Evolutionary conservation across 2,329 filamentous ascomycete genomes (phyloP).

Genomic region (Nemania sp.): DNA sequence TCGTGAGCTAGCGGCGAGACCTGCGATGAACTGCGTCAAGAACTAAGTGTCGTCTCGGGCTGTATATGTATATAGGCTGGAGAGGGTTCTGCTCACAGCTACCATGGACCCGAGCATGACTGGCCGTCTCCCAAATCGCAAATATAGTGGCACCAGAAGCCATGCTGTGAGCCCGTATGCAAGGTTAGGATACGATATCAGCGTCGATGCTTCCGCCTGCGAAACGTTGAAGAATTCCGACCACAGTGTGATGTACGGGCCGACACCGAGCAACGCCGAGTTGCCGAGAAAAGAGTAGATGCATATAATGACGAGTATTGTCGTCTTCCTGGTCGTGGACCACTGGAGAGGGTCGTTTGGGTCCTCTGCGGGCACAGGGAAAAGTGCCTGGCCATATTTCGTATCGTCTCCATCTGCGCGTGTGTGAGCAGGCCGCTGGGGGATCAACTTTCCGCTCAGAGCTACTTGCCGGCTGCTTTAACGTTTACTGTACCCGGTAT

Average conservation of each 20-base stretch:
- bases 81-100: conserved; percentile 33
- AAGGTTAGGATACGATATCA: conserved; percentile 64
- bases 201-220: conserved; percentile 53
- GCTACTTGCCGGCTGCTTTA: conserved; percentile 37
- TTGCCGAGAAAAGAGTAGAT: conserved; percentile 63
- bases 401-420: conserved; percentile 59
- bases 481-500: conserved; percentile 61
- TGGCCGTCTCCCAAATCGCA: conserved; percentile 50
- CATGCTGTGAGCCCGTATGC: conserved; percentile 62
- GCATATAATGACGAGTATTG: conserved; percentile 57
- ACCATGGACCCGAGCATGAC: conserved; percentile 48
- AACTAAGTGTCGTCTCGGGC: background rate
- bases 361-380: conserved; percentile 62
- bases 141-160: conserved; percentile 59
- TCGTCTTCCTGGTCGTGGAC: conserved; percentile 57
- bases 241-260: conserved; percentile 61
- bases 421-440: background rate
- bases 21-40: conserved; percentile 43
- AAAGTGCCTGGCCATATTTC: conserved; percentile 62
- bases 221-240: conserved; percentile 55
- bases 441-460: background rate
- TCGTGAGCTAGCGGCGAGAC: conserved; percentile 45
- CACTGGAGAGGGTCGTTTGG: conserved; percentile 59
- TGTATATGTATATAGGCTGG: background rate
- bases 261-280: conserved; percentile 57